Evolutionary conservation across 495 filamentous ascomycete genomes (phyloP), one percentile per base, ranked within the genome.

Genomic region (Aspergillus sparsus): DNA sequence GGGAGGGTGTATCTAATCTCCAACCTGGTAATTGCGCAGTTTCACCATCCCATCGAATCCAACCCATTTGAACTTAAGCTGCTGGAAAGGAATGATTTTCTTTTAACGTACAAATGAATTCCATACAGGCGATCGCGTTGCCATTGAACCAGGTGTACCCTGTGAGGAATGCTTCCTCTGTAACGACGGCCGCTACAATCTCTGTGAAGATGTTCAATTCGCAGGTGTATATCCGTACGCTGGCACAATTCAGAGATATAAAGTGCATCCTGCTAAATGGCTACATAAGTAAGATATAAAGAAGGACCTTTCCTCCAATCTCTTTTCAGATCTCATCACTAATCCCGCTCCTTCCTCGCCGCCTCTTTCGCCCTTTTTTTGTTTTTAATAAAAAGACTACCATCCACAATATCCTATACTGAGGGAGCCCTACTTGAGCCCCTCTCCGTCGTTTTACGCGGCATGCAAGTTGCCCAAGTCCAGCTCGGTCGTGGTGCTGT

Each of bases 341-440:
- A 1, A 27, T 27, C 21, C 1, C 27, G 55, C 27, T 11, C 16
- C 27, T 1, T 37, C 44, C 34, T 54, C n/a, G 18, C n/a, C n/a
- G 13, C 7, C 9, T 8, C n/a, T 0, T 9, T 8, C 7, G 8
- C 33, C n/a, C 39, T 35, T 9, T n/a, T 21, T 54, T 7, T 35
- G 52, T 54, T 37, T 8, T 11, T 11, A 12, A 9, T 32, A 10
- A 15, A 21, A 7, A 67, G 65, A 49, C 74, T 94, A 2, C 89
- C 89, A 0, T 73, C 80, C 3, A 68, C 73, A 32, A 71, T 92
- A 7, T 82, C 82, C 8, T 80, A 87, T 34, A 83, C 85, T 39
- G 77, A 87, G 39, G 90, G 89, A 16, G 89, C 90, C 5, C 66
- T 94, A 5, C 77, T 89, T 15, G 90, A 94, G 68, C 90, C 90